Base-by-base conservation (phyloP, 2,329 filamentous ascomycete species). In the Fusarium sarcochroum region DNA sequence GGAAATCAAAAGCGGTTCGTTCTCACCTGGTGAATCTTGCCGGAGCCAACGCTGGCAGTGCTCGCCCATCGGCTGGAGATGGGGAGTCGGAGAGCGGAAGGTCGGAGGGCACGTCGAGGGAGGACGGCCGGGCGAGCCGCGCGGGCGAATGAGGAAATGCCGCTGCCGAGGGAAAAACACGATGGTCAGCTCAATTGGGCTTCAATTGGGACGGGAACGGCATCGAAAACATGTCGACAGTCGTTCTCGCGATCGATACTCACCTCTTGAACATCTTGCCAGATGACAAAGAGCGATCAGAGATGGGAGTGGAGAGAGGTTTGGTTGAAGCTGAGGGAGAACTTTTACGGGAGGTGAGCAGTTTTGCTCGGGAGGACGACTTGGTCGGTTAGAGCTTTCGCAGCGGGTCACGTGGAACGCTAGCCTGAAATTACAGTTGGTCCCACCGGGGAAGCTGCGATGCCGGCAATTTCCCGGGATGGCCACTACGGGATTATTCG, bases 231-330 rank as follows among this genome's bases (percentile, higher is more conserved):
- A 60, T 61, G 63, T 54, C 68, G 74, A 76, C 77, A 73, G 52
- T 71, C 46, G 37, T 66, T 79, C 66, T 72, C 62, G 66, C 75
- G 66, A 60, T 69, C 63, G 66, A 57, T 77, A 87, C 89, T 83
- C 83, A 93, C 91, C 90, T 92, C 90, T 92, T 92, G 86, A 92
- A 91, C 91, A 93, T 93, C 89, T 87, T 92, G 86, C 82, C 83
- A 85, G 88, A 90, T 89, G 86, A 86, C 84, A 83, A 84, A 87
- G 86, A 88, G 87, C 86, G 85, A 85, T 86, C 82, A 80, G 80
- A 82, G 81, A 87, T 85, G 81, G 79, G 83, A 83, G 85, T 84
- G 86, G 84, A 86, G 84, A 84, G 82, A 82, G 82, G 83, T 85
- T 85, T 83, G 78, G 80, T 80, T 79, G 80, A 79, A 78, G 75